These are phyloP conservation scores for Fonsecaea monophora DNA, from an alignment of 2,329 filamentous ascomycete species.

Conservation along the genomic window DNA sequence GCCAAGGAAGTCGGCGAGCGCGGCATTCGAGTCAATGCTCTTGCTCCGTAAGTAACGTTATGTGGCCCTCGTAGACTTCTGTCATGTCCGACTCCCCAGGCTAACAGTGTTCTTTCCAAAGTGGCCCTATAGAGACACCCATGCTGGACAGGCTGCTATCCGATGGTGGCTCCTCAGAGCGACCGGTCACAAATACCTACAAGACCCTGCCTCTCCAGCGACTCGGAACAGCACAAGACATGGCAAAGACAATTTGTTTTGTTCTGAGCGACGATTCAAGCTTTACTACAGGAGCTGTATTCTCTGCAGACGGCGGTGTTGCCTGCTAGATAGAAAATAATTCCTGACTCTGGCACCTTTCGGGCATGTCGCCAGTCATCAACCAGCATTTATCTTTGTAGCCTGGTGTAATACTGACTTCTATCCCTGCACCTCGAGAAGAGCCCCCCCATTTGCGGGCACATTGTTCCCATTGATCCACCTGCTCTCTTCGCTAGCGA, in stretches of 20 bases:
- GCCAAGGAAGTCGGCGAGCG: conserved; percentile 45
- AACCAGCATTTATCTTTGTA: not conserved
- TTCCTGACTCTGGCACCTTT: not conserved
- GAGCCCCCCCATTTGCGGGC: conserved; percentile 19
- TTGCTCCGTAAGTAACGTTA: conserved; percentile 41
- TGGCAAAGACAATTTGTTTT: conserved; percentile 53
- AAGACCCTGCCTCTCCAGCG: conserved; percentile 60
- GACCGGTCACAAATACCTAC: conserved; percentile 29
- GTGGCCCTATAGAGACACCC: conserved; percentile 32
- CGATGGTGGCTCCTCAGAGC: conserved; percentile 14
- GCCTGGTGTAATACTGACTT: not conserved
- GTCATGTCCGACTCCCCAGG: not conserved
- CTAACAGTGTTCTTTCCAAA: conserved; percentile 15
- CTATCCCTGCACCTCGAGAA: conserved; percentile 22
- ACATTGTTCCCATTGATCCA: conserved; percentile 26
- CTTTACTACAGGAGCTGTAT: conserved; percentile 53
- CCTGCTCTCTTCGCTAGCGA: conserved; percentile 20
- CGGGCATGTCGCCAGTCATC: not conserved
- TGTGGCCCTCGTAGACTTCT: not conserved
- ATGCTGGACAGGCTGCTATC: conserved; percentile 27
- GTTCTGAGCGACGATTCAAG: conserved; percentile 54
- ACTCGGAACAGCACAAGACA: conserved; percentile 46
- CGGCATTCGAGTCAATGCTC: conserved; percentile 48
- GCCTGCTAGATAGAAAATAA: conserved; percentile 18
- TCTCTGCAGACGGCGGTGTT: conserved; percentile 55